Percentiles rank a stretch among this genome's conserved stretches.
These are phyloP conservation scores for Auricularia sp. DNA, from an alignment of 768 basidiomycete genomes.

Conservation along the genomic window DNA sequence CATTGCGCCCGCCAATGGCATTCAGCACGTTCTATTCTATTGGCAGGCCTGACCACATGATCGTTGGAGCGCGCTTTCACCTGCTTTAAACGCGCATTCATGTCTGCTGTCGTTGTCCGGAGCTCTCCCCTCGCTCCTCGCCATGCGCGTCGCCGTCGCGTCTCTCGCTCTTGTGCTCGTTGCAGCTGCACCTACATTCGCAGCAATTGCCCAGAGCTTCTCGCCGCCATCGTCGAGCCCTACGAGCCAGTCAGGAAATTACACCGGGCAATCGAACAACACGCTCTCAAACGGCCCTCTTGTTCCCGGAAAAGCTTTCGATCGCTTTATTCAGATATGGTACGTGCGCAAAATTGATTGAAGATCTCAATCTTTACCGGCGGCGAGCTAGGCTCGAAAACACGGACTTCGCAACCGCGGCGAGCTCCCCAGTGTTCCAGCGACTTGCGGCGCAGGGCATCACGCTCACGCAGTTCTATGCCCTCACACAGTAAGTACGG, in stretches of 20 bases:
- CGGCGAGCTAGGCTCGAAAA: slow-evolving; percentile 48
- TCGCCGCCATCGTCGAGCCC: slow-evolving; percentile 20
- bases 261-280: slow-evolving; percentile 32
- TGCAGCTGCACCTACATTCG: slow-evolving; percentile 3
- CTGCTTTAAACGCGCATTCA: too few relatives aligned
- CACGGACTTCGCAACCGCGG: slow-evolving; percentile 37
- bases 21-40: neutral
- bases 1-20: neutral
- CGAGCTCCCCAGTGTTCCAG: slow-evolving; percentile 19
- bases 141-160: neutral
- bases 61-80: too few relatives aligned
- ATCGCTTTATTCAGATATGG: slow-evolving; percentile 33
- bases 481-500: slow-evolving; percentile 11
- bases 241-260: slow-evolving; percentile 23
- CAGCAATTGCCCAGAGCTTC: slow-evolving; percentile 19
- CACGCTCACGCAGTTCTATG: slow-evolving; percentile 24
- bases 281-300: slow-evolving; percentile 30
- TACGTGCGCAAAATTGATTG: neutral
- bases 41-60: neutral
- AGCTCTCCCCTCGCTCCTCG: slow-evolving; percentile 1
- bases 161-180: neutral
- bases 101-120: neutral
- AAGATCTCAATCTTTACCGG: neutral
- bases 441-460: slow-evolving; percentile 42
- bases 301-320: slow-evolving; percentile 35